Conservation (phyloP, 1,284 basidiomycete genomes). For the Limonomyces culmigenus region DNA sequence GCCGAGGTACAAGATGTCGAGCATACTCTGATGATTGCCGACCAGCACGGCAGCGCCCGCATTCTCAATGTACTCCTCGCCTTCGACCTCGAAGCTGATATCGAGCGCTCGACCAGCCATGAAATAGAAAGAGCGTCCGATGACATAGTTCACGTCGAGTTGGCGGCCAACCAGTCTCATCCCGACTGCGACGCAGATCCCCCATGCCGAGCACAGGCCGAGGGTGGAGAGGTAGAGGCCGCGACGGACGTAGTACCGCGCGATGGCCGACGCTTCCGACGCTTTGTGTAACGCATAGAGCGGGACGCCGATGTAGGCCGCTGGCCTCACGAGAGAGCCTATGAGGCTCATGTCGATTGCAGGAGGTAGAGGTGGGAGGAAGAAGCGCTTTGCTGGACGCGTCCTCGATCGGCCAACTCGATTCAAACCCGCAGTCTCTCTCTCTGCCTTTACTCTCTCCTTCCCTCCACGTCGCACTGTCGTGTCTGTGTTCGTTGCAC, state of each 20-base stretch:
- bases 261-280: conserved; percentile 32
- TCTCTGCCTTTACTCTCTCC: no score
- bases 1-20: conserved; percentile 77
- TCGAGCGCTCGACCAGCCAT: conserved; percentile 53
- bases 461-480: no score
- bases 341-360: conserved; percentile 40
- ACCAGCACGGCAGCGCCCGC: conserved; percentile 66
- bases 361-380: not conserved
- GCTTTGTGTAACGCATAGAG: conserved; percentile 42
- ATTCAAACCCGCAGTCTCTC: no score
- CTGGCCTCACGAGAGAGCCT: conserved; percentile 37
- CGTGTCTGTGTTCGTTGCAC: no score
- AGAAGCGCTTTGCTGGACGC: no score
- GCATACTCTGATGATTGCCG: conserved; percentile 88
- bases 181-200: conserved; percentile 54
- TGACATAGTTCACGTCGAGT: conserved; percentile 74
- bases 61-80: conserved; percentile 62
- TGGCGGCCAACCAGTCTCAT: conserved; percentile 59
- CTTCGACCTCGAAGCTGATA: conserved; percentile 68
- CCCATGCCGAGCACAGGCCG: conserved; percentile 61
- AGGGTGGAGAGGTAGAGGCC: conserved; percentile 64
- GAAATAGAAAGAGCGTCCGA: conserved; percentile 76
- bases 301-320: conserved; percentile 60
- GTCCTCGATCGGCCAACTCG: no score
- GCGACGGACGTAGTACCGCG: conserved; percentile 60